Evolutionary conservation across 1,284 basidiomycete genomes (phyloP).

Genomic region (Porogramme epimiltina): DNA sequence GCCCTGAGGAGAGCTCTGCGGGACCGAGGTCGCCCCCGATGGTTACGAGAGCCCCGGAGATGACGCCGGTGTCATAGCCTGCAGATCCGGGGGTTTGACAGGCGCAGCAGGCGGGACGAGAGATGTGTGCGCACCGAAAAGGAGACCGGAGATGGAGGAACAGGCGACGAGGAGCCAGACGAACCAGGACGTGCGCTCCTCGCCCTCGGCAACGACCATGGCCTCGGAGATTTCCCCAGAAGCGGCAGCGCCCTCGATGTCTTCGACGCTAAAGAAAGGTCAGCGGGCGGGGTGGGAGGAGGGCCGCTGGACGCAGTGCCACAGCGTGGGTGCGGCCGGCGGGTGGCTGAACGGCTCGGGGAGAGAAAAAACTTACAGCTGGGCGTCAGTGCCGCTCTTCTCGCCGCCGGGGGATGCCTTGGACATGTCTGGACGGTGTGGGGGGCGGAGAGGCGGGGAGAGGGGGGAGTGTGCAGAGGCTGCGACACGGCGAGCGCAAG

Average conservation of each 20-base stretch:
- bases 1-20: conserved; percentile 54
- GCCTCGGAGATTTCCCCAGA: conserved; percentile 61
- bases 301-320: background rate
- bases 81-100: background rate
- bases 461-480: too few relatives aligned
- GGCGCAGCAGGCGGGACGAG: background rate
- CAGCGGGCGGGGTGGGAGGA: background rate
- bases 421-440: too few relatives aligned
- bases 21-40: conserved; percentile 73
- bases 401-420: background rate
- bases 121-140: conserved; percentile 60
- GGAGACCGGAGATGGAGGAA: conserved; percentile 72
- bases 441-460: too few relatives aligned
- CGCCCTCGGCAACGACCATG: conserved; percentile 66
- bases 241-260: conserved; percentile 29
- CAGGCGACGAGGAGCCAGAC: conserved; percentile 70
- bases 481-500: too few relatives aligned
- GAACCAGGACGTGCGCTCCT: conserved; percentile 70
- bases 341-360: background rate
- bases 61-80: conserved; percentile 84
- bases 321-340: background rate
- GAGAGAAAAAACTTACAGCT: background rate
- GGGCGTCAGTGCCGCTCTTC: background rate
- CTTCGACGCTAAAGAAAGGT: conserved; percentile 21
- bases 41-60: conserved; percentile 75